Conservation (phyloP, 2,329 filamentous ascomycete genomes). For the Sarocladium kiliense region DNA sequence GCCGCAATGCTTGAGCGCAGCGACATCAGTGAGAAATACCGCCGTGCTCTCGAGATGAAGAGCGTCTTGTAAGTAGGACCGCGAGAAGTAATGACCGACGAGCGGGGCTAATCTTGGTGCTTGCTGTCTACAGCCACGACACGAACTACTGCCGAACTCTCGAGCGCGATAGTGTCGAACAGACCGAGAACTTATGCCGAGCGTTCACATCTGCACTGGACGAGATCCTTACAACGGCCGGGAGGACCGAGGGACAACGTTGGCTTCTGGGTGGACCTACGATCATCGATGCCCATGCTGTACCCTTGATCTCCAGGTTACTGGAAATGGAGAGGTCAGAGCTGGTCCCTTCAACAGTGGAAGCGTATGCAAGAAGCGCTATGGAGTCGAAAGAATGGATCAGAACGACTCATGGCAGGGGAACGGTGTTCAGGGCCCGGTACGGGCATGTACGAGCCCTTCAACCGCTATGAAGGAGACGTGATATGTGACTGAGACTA, state of each 20-base stretch:
- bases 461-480: not conserved
- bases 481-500: no score
- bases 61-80: constrained; percentile 23
- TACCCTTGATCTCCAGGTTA: constrained; percentile 17
- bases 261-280: constrained; percentile 25
- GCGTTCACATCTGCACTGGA: constrained; percentile 18
- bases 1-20: constrained; percentile 22
- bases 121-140: constrained; percentile 18
- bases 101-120: not conserved
- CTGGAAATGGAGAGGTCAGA: constrained; percentile 20
- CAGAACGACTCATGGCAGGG: constrained; percentile 19
- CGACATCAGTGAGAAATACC: constrained; percentile 19
- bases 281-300: constrained; percentile 23
- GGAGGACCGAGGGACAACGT: constrained; percentile 8
- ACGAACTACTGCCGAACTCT: constrained; percentile 17
- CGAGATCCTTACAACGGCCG: constrained; percentile 13
- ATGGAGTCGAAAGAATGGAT: constrained; percentile 21
- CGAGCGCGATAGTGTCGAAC: constrained; percentile 19
- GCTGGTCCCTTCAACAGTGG: constrained; percentile 17
- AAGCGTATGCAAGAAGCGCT: constrained; percentile 16
- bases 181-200: constrained; percentile 17
- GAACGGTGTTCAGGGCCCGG: not conserved
- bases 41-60: constrained; percentile 24
- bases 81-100: not conserved
- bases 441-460: not conserved